Evolutionary conservation across 1,284 basidiomycete genomes (phyloP), one percentile per base, ranked within the genome.

Genomic region (Ceratobasidium sp.): DNA sequence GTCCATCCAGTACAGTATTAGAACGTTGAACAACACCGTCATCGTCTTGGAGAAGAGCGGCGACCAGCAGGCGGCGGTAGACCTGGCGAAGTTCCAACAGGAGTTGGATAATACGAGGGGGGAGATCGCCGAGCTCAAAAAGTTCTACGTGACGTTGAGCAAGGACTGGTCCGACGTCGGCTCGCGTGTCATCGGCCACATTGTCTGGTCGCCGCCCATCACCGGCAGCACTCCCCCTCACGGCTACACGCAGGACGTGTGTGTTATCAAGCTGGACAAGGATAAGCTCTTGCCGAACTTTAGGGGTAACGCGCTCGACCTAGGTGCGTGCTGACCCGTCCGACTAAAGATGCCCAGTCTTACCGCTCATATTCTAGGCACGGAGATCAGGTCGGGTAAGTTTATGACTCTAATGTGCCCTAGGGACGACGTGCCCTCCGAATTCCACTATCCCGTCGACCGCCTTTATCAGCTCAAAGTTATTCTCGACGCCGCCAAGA

Each of bases 251-350:
- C 54, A 64, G 17, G 85, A 85, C 80, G 61, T 86, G 20, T 84
- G 85, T 76, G 84, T 87, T 59, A 80, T 86, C 80, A 80, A 85
- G 83, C 80, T 87, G 38, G 77, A 87, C 79, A 80, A 85, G 81
- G 52, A 80, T 17, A 86, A 84, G 81, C 84, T 87, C 82, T 59
- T 42, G 61, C 56, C 56, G 56, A 82, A 80, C 48, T 84, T 86
- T 76, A 80, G 13, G 42, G 84, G 84, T 9, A 86, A 86, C 79
- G 82, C 83, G 0, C 38, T 85, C 10, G 81, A 79, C 78, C 80
- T 85, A 50, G 84, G 84, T 85, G 81, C 81, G 80, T 71, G 46
- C 66, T 54, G 48, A 54, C 17, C 48, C 48, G 66, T 68, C 48
- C 12, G 5, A 20, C 48, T 33, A 40, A 50, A 54, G 46, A 48